Evolutionary conservation across 129 eudicot species (phyloP).

Genomic region (Deinandra increscens): DNA sequence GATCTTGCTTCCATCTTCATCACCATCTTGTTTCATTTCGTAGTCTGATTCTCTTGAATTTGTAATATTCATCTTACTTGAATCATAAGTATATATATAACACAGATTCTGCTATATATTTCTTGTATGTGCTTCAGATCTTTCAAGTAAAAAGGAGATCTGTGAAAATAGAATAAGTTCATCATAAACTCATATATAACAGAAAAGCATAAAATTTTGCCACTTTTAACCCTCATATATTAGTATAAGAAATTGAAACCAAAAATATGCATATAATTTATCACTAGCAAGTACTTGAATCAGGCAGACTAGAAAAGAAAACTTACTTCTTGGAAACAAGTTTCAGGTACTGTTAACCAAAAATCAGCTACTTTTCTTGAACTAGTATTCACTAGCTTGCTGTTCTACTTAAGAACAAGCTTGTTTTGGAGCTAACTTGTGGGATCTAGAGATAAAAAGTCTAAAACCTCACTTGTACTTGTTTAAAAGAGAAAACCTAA

Average conservation of each 20-base stretch:
- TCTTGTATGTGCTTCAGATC: conserved; percentile 19
- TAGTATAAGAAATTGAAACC: too few relatives aligned
- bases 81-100: conserved; percentile 27
- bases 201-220: neutral
- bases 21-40: conserved; percentile 39
- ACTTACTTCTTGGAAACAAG: conserved; percentile 33
- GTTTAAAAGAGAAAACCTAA: conserved; percentile 32
- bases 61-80: conserved; percentile 38
- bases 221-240: conserved; percentile 13
- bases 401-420: conserved; percentile 9
- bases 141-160: conserved; percentile 26
- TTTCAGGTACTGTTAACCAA: conserved; percentile 20
- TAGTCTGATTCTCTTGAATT: conserved; percentile 33
- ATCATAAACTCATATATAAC: conserved; percentile 13
- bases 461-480: conserved; percentile 27
- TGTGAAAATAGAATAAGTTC: conserved; percentile 23
- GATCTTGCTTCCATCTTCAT: conserved; percentile 16
- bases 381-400: neutral
- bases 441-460: conserved; percentile 25
- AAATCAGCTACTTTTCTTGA: conserved; percentile 14
- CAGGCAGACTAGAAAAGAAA: conserved; percentile 17
- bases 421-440: neutral
- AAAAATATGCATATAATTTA: too few relatives aligned
- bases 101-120: conserved; percentile 16
- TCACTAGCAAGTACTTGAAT: conserved; percentile 8